Evolutionary conservation across 441 rosid species (phyloP).

Genomic region (Populus tomentosa): DNA sequence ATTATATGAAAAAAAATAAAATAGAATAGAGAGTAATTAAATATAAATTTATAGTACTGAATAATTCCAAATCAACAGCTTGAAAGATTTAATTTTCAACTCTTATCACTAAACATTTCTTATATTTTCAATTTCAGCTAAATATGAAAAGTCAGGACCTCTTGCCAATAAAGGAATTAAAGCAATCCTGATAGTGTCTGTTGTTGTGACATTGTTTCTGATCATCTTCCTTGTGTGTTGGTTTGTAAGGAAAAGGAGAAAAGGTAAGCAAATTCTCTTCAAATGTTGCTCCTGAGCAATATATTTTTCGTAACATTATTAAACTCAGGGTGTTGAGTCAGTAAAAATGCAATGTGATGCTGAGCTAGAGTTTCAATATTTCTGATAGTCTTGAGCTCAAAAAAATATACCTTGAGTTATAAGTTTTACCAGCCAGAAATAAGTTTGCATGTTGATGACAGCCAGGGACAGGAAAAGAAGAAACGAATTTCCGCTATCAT

Average conservation of each 20-base stretch:
- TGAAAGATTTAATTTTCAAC: too few species aligned
- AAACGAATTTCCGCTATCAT: not conserved
- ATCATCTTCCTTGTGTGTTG: not conserved
- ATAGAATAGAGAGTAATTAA: too few species aligned
- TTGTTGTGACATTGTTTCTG: constrained; percentile 6
- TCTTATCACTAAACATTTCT: too few species aligned
- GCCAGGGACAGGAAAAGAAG: constrained; percentile 1
- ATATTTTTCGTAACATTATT: not conserved
- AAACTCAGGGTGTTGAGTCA: not conserved
- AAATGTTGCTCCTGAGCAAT: not conserved
- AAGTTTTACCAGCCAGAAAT: not conserved
- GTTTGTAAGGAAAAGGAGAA: constrained; percentile 7
- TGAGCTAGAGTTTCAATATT: too few species aligned
- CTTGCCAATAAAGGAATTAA: constrained; percentile 8
- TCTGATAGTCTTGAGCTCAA: not conserved
- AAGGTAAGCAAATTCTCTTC: constrained; percentile 11
- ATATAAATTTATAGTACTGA: too few species aligned
- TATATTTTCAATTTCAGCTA: constrained; percentile 8
- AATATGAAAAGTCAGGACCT: constrained; percentile 14
- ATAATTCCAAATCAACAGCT: too few species aligned
- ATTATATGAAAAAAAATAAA: too few species aligned
- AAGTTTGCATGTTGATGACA: not conserved
- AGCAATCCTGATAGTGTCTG: constrained; percentile 15
- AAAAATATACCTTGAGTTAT: too few species aligned
- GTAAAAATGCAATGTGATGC: too few species aligned